These are phyloP conservation scores for Saussurea involucrata DNA, from an alignment of 129 eudicot species.

Conservation along the genomic window DNA sequence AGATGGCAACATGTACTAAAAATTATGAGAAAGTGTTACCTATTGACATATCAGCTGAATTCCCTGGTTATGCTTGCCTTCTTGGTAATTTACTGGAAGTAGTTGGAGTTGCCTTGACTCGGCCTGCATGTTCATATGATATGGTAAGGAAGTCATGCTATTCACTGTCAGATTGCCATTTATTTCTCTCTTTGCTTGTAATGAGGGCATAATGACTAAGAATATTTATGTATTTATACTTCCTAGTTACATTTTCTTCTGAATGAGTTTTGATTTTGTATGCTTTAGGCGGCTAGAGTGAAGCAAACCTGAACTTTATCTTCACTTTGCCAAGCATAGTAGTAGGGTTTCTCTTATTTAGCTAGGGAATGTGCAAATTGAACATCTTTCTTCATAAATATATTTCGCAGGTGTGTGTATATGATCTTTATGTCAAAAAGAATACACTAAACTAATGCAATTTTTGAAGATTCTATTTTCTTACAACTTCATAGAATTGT, in stretches of 20 bases:
- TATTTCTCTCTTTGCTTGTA: neutral
- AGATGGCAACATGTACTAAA: conserved; percentile 58
- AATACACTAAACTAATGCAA: neutral
- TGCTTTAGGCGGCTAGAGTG: neutral
- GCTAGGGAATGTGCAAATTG: neutral
- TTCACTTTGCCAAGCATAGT: neutral
- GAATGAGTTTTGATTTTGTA: neutral
- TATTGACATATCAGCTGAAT: conserved; percentile 60
- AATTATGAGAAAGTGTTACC: conserved; percentile 60
- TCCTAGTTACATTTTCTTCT: neutral
- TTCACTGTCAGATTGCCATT: neutral
- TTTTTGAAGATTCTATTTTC: neutral
- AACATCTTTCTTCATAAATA: neutral
- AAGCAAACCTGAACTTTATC: neutral
- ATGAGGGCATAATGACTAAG: neutral
- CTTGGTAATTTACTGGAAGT: conserved; percentile 84
- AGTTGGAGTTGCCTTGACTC: conserved; percentile 66
- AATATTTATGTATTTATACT: neutral
- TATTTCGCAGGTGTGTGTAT: neutral
- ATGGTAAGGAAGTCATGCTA: conserved; percentile 47
- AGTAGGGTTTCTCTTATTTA: neutral
- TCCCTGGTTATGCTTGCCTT: conserved; percentile 92
- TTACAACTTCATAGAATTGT: neutral
- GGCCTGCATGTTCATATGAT: conserved; percentile 58
- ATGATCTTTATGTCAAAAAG: neutral